Evolutionary conservation across 2,329 filamentous ascomycete genomes (phyloP), one percentile per base, ranked within the genome.

Genomic region (Phyllosticta capitalensis): DNA sequence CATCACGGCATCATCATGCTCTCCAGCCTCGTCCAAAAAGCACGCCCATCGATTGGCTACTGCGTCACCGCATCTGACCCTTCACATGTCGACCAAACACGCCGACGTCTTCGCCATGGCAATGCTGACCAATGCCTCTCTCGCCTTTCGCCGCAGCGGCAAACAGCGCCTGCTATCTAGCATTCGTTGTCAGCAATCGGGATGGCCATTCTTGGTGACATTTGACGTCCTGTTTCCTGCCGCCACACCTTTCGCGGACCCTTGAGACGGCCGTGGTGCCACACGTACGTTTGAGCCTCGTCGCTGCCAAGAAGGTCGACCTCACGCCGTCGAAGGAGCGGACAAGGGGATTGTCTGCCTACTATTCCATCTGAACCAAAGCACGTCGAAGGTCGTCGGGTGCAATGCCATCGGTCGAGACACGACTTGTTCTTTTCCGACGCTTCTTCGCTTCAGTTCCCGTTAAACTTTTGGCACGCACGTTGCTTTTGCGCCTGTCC

Each of bases 241-340:
- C 55, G 56, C 56, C 51, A 58, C 53, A 52, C 52, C 56, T 22
- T 33, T 45, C 45, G 51, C 51, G 20, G 55, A 51, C 55, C 49
- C 50, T 57, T 58, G 56, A 58, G 56, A 58, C 56, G 56, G 51
- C 56, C 51, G 30, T 45, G 51, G 56, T 58, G 56, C 56, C 56
- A 58, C 51, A 53, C 21, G 30, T 54, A 6, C 50, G 56, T 58
- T 58, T 54, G 51, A 54, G 56, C 56, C 20, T 53, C 56, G 7
- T 38, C 30, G 30, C 30, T 38, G 30, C 30, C 30, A 38, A 38
- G 30, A 38, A 38, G 30, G 30, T 38, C 30, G 30, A 38, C 30
- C 10, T 12, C 10, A 12, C 30, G 30, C 30, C 30, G 30, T 38
- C 30, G 30, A 38, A 38, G 30, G 30, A 38, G 30, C 30, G 30